Conservation (phyloP, 305 asterid species). For the Fraxinus paxiana region DNA sequence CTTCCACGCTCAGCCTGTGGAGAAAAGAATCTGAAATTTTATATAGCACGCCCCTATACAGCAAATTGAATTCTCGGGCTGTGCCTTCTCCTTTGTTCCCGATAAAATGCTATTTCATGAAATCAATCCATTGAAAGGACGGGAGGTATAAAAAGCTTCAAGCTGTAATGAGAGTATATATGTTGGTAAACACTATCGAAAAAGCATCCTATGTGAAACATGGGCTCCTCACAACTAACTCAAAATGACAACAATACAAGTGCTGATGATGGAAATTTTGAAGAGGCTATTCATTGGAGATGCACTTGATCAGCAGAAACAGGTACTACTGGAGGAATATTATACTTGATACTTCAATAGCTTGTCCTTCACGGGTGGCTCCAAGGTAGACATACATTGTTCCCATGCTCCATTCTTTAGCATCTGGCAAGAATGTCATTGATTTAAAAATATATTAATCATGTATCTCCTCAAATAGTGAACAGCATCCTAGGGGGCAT, state of each 20-base stretch:
- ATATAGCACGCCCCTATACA: slow-evolving; percentile 39
- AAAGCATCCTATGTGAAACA: slow-evolving; percentile 12
- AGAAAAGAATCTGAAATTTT: slow-evolving; percentile 17
- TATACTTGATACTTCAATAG: slow-evolving; percentile 52
- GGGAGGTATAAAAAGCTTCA: slow-evolving; percentile 30
- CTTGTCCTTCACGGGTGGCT: slow-evolving; percentile 66
- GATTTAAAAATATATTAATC: neutral
- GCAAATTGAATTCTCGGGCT: slow-evolving; percentile 28
- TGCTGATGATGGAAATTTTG: slow-evolving; percentile 30
- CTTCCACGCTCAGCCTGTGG: slow-evolving; percentile 20
- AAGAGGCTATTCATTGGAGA: slow-evolving; percentile 26
- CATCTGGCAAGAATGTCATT: slow-evolving; percentile 50
- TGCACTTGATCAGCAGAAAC: slow-evolving; percentile 26
- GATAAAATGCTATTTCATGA: slow-evolving; percentile 25
- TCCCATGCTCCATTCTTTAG: slow-evolving; percentile 80
- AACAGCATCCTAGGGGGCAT: neutral
- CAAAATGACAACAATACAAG: slow-evolving; percentile 21
- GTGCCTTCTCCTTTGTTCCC: slow-evolving; percentile 31
- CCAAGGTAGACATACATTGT: slow-evolving; percentile 74
- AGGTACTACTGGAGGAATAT: slow-evolving; percentile 5
- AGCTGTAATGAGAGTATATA: slow-evolving; percentile 28
- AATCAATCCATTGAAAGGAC: slow-evolving; percentile 29
- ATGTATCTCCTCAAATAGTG: neutral
- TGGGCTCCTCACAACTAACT: slow-evolving; percentile 28
- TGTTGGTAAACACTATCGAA: slow-evolving; percentile 14